Base-by-base conservation (phyloP, 177 flowering plant genomes). In the Vitis hybrid region DNA sequence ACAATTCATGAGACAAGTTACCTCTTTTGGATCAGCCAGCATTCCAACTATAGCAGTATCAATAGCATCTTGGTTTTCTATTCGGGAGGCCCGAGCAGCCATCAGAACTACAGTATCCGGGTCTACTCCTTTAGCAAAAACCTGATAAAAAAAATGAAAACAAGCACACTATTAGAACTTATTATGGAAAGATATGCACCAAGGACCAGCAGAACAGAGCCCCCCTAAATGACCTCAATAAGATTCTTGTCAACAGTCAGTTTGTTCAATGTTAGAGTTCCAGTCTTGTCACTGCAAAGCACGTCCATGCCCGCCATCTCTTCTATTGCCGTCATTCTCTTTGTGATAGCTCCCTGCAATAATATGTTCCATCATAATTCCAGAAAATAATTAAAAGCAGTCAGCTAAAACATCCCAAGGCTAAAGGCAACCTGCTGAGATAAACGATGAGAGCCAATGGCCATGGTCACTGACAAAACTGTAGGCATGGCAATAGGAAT, bases 271-370 rank as follows among this genome's bases (percentile, higher is more conserved):
- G 99, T 95, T 62, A 95, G 67, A 62, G 99, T 95, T 72, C 99
- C 98, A 10, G 99, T 95, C 74, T 95, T 95, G 73, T 95, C 99
- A 79, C 99, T 95, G 86, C 99, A 95, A 65, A 95, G 97, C 53
- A 95, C 99, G 67, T 95, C 98, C 99, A 95, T 95, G 60, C 99
- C 99, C 0, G 99, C 99, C 99, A 95, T 95, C 78, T 95, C 99
- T 76, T 95, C 99, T 19, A 95, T 95, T 26, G 99, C 99, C 39
- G 99, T 95, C 99, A 95, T 95, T 78, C 99, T 87, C 79, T 95
- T 95, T 2, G 98, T 93, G 70, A 95, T 95, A 20, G 99, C 98
- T 26, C 99, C 99, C 99, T 95, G 80, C 56, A 80, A 7, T 49
- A 60, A 73, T 69, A 29, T 50, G 49, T 18, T 9, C 3, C 60